Percentiles rank a stretch among this genome's conserved stretches.
Evolutionary conservation across 306 rosid genomes (phyloP).

Genomic region (Sicyos baderoa): DNA sequence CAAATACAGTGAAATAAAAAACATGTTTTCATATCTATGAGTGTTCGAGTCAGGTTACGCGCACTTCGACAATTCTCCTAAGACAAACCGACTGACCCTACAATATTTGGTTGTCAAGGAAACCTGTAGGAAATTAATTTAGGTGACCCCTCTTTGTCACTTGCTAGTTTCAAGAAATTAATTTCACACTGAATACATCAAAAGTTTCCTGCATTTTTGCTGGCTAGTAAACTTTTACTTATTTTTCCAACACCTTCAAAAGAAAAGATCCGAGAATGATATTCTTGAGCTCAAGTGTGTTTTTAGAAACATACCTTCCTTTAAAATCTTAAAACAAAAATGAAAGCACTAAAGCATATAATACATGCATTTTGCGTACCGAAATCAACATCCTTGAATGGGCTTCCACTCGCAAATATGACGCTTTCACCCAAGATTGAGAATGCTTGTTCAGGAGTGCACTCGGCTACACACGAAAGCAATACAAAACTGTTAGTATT

Average conservation of each 20-base stretch:
- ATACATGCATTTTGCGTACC: slow-evolving; percentile 40
- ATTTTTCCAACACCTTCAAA: neutral
- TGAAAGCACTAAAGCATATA: neutral
- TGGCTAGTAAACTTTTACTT: neutral
- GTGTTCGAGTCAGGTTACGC: too few species aligned
- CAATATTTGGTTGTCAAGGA: too few species aligned
- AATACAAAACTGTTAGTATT: neutral
- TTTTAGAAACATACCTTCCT: neutral
- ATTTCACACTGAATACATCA: neutral
- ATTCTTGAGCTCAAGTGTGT: neutral
- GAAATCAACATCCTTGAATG: slow-evolving; percentile 76
- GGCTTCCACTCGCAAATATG: slow-evolving; percentile 98
- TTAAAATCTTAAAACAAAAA: neutral
- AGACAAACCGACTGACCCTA: too few species aligned
- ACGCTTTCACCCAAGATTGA: slow-evolving; percentile 79
- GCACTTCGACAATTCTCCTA: too few species aligned
- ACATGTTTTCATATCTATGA: too few species aligned
- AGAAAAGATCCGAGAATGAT: neutral
- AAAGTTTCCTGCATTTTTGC: neutral
- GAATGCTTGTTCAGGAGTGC: slow-evolving; percentile 92
- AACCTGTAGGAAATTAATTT: too few species aligned
- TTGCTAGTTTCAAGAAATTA: neutral
- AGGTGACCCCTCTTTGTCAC: too few species aligned
- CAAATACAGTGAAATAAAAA: neutral
- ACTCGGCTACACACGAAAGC: slow-evolving; percentile 57